phyloP scores from a whole-genome alignment of 371 early-diverging fungal species.

The Nematocida major region DNA sequence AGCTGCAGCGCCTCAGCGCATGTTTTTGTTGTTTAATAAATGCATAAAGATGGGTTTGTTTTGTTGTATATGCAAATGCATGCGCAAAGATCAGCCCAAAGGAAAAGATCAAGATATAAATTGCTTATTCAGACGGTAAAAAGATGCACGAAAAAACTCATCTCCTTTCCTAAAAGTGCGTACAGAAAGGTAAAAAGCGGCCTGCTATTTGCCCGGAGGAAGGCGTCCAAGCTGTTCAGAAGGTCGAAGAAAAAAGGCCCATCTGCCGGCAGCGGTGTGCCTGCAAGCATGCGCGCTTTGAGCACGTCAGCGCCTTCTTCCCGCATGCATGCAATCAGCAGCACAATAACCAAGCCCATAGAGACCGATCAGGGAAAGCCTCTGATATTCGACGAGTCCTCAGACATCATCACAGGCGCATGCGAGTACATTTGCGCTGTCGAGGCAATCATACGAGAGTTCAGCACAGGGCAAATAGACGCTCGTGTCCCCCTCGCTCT shows the following conservation, averaged over 20 bases:
- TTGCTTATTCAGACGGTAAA: background rate
- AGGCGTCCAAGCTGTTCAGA: background rate
- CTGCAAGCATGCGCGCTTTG: too few relatives aligned
- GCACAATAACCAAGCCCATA: background rate
- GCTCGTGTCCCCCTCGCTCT: background rate
- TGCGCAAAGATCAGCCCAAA: background rate
- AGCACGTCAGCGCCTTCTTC: too few relatives aligned
- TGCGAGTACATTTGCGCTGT: background rate
- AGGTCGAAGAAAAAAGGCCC: constrained; percentile 1
- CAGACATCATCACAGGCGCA: background rate
- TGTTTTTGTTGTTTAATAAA: too few relatives aligned
- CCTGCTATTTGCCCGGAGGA: background rate
- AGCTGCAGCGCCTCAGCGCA: too few relatives aligned
- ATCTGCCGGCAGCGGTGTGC: too few relatives aligned
- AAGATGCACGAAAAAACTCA: background rate
- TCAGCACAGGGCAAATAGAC: background rate
- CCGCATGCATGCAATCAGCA: background rate
- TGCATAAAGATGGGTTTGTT: constrained; percentile 3
- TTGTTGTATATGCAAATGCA: background rate
- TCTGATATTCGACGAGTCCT: background rate
- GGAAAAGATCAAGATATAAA: background rate
- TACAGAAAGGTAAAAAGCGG: constrained; percentile 3
- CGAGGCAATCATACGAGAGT: background rate
- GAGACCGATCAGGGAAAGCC: background rate
- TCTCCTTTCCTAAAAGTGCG: background rate